Conservation (phyloP, 164 flowering plant genomes). For the Berberis thunbergii region DNA sequence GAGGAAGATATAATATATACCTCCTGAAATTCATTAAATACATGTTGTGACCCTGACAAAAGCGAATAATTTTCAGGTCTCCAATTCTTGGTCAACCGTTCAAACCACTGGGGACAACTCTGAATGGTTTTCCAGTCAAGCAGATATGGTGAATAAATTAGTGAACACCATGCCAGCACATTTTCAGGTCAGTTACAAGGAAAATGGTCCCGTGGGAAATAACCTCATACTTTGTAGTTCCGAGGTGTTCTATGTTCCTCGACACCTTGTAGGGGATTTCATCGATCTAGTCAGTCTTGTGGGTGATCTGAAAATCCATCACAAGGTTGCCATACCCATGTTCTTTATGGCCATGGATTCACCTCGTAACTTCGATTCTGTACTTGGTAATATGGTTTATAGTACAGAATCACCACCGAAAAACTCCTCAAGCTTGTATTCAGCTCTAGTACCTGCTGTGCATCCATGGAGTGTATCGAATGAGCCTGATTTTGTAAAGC, state of each 20-base stretch:
- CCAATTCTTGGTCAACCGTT: conserved; percentile 67
- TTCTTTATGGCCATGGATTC: conserved; percentile 81
- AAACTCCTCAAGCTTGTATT: conserved; percentile 51
- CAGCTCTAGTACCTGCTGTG: conserved; percentile 76
- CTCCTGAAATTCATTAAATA: too few relatives aligned
- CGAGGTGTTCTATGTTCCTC: conserved; percentile 83
- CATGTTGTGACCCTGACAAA: too few relatives aligned
- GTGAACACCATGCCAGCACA: conserved; percentile 82
- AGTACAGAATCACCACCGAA: conserved; percentile 29
- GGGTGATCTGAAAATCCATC: conserved; percentile 67
- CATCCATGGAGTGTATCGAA: conserved; percentile 82
- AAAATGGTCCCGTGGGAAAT: conserved; percentile 25
- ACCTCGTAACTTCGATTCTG: conserved; percentile 61
- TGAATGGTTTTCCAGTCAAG: conserved; percentile 70
- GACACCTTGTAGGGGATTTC: conserved; percentile 57
- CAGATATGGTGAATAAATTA: conserved; percentile 60
- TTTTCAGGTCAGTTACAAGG: conserved; percentile 88
- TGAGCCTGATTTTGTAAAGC: conserved; percentile 83
- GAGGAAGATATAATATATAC: neutral
- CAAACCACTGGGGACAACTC: conserved; percentile 29
- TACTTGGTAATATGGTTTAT: conserved; percentile 51
- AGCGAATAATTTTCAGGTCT: conserved; percentile 34
- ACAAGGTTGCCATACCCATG: conserved; percentile 89
- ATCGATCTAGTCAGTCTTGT: conserved; percentile 71
- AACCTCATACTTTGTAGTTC: conserved; percentile 62